These are phyloP conservation scores for Cyclostephanos invisitatus DNA, from an alignment of 108 stramenopile species.

Conservation along the genomic window DNA sequence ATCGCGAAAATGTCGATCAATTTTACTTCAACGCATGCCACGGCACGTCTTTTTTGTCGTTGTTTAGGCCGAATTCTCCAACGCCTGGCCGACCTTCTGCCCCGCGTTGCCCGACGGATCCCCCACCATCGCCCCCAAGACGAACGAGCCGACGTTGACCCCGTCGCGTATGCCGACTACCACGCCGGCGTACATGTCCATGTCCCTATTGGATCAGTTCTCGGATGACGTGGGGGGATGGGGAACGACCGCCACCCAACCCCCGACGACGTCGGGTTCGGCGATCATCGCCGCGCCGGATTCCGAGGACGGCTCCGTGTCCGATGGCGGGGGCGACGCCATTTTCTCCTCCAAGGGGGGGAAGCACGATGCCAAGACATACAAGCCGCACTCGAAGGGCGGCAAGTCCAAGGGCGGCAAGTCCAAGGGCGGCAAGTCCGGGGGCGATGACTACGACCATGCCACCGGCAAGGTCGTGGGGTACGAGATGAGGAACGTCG, in stretches of 20 bases:
- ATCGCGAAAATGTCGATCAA: no score
- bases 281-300: no score
- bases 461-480: neutral
- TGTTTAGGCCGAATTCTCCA: slow-evolving; percentile 21
- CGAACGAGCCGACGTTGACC: slow-evolving; percentile 28
- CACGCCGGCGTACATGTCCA: neutral
- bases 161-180: slow-evolving; percentile 14
- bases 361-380: neutral
- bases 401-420: slow-evolving; percentile 1
- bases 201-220: no score
- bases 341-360: neutral
- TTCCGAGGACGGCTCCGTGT: no score
- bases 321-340: no score
- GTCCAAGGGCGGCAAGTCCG: slow-evolving; percentile 3
- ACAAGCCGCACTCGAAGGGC: neutral
- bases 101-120: slow-evolving; percentile 13
- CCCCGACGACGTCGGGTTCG: no score
- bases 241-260: no score
- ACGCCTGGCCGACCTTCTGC: slow-evolving; percentile 32
- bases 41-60: no score
- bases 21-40: no score
- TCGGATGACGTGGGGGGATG: no score
- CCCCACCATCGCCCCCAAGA: slow-evolving; percentile 30
- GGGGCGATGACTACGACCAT: neutral
- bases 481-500: slow-evolving; percentile 1